These are phyloP conservation scores for Scedosporium aurantiacum DNA, from an alignment of 2,329 filamentous ascomycete species.

Conservation along the genomic window DNA sequence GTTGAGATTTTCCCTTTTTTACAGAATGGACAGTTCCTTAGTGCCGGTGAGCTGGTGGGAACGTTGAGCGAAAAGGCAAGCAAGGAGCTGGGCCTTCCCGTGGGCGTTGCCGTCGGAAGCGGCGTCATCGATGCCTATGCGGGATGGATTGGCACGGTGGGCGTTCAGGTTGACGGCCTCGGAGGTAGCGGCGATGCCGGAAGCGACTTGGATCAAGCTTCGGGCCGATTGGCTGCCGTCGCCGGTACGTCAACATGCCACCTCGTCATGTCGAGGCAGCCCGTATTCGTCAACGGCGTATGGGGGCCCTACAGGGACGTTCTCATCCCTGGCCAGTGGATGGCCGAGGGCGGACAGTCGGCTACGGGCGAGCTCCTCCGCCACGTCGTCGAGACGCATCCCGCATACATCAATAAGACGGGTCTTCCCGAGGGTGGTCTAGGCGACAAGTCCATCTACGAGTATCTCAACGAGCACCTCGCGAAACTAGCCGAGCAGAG, in stretches of 20 bases:
- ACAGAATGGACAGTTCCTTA: conserved; percentile 84
- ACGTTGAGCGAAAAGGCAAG: conserved; percentile 75
- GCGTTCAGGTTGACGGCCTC: conserved; percentile 75
- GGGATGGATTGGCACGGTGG: conserved; percentile 98
- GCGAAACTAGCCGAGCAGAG: conserved; percentile 59
- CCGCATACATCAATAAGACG: conserved; percentile 70
- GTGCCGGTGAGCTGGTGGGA: conserved; percentile 84
- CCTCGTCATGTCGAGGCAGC: conserved; percentile 84
- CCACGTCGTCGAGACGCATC: conserved; percentile 90
- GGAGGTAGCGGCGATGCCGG: not conserved
- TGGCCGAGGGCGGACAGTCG: conserved; percentile 94
- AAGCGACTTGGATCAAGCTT: conserved; percentile 86
- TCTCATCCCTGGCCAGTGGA: conserved; percentile 83
- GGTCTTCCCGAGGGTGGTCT: conserved; percentile 58
- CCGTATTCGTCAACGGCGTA: conserved; percentile 88
- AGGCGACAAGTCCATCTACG: conserved; percentile 82
- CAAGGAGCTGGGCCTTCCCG: conserved; percentile 68
- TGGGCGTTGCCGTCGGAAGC: conserved; percentile 85
- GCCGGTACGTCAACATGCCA: conserved; percentile 97
- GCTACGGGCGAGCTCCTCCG: conserved; percentile 91
- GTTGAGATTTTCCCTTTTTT: not conserved
- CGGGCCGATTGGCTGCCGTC: conserved; percentile 83
- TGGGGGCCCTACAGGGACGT: conserved; percentile 98
- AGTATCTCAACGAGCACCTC: conserved; percentile 84
- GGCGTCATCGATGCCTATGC: conserved; percentile 98